These are phyloP conservation scores for Aspergillus felis DNA, from an alignment of 2,329 filamentous ascomycete genomes.

Conservation along the genomic window DNA sequence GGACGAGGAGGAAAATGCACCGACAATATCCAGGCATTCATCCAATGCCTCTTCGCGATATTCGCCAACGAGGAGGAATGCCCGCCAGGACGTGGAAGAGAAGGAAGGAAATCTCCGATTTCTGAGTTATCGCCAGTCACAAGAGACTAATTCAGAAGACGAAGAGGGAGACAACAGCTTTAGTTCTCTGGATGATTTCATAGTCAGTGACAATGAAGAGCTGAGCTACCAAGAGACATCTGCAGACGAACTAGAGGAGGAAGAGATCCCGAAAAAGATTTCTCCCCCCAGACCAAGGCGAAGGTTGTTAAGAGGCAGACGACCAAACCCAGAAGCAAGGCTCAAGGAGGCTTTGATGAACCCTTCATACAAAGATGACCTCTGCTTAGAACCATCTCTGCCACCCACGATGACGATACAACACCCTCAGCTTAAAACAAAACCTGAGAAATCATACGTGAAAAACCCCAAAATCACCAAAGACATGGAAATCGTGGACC, in stretches of 20 bases:
- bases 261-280: constrained; percentile 14
- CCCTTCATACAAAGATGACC: constrained; percentile 8
- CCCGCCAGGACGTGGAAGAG: constrained; percentile 7
- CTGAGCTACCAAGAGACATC: constrained; percentile 32
- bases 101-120: constrained; percentile 10
- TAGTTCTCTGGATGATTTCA: constrained; percentile 39
- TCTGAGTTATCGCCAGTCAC: constrained; percentile 16
- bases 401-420: constrained; percentile 16
- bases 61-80: constrained; percentile 17
- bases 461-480: constrained; percentile 19
- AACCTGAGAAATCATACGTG: constrained; percentile 17
- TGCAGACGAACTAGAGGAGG: constrained; percentile 26
- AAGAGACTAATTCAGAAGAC: constrained; percentile 17
- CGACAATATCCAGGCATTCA: constrained; percentile 16
- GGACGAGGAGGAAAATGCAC: constrained; percentile 12
- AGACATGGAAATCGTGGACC: constrained; percentile 17
- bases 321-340: constrained; percentile 19
- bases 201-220: constrained; percentile 40
- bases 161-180: constrained; percentile 29
- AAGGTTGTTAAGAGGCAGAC: constrained; percentile 34
- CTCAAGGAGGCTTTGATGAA: constrained; percentile 11
- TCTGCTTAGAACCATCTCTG: constrained; percentile 18
- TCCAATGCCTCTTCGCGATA: constrained; percentile 16
- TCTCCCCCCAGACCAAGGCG: constrained; percentile 23
- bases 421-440: constrained; percentile 11